Base-by-base conservation (phyloP, 1,284 basidiomycete species). In the Golubevia sp. region DNA sequence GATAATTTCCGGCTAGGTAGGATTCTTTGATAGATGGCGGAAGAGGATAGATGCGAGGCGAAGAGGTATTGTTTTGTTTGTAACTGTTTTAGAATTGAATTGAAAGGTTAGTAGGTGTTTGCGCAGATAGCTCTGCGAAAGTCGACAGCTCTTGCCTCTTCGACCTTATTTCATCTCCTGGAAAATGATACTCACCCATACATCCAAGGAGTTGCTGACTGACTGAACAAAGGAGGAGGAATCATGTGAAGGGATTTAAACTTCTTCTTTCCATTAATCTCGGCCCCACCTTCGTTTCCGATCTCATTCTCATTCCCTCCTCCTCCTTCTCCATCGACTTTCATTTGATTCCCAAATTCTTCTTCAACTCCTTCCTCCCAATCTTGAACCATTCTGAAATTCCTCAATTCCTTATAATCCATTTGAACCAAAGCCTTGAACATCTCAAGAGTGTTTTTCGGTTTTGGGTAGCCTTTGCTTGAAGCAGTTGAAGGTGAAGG, bases 191-290 rank as follows among this genome's bases (percentile, higher is more conserved):
- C 34, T 48, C 30, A 62, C 48, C 54, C 38, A 56, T 80, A 79
- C 24, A 60, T 56, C 58, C 72, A 75, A 5, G 79, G 76, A 0
- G 75, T 56, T 18, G 77, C 73, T 51, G 64, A 60, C 3, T 77
- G 66, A 56, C 70, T 74, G 54, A 82, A 82, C 52, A 73, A 67
- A 3, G 74, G 70, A 0, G 79, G 79, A 2, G 79, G 79, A 1
- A 74, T 53, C 71, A 82, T 72, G 49, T 66, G 53, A 27, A 52
- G 21, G 15, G 8, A 6, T 2, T 23, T 15, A 2, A 30, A 55
- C 1, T 56, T 58, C 53, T 79, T 65, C 13, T 49, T 56, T 50
- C 77, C 73, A 7, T 55, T 52, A 34, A 44, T 44, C 18, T 44
- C 13, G 18, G 18, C 38, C 38, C 13, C 11, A 44, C 13, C 11